These are phyloP conservation scores for Gomphus sp. DNA, from an alignment of 1,284 basidiomycete species.

Conservation along the genomic window DNA sequence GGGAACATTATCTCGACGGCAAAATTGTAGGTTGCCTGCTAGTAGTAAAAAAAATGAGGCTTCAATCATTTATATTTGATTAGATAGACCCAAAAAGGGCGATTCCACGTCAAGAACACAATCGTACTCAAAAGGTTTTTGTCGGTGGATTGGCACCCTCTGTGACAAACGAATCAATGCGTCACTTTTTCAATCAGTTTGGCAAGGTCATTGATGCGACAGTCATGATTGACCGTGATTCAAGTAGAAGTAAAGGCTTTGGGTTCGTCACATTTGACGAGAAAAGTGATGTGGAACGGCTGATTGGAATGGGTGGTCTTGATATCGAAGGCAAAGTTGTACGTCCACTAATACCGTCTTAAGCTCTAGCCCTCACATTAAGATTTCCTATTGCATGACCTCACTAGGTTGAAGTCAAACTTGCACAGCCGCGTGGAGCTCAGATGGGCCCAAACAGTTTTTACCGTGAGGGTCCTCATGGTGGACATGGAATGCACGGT, in stretches of 20 bases:
- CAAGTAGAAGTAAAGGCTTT: slow-evolving; percentile 92
- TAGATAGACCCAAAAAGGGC: slow-evolving; percentile 99
- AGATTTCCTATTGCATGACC: neutral
- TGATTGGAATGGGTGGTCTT: slow-evolving; percentile 77
- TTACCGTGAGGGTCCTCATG: slow-evolving; percentile 21
- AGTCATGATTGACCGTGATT: slow-evolving; percentile 98
- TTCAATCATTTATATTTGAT: slow-evolving; percentile 5
- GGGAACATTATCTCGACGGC: slow-evolving; percentile 86
- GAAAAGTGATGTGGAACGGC: slow-evolving; percentile 77
- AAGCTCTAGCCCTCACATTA: neutral
- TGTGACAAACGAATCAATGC: slow-evolving; percentile 91
- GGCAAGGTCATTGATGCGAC: slow-evolving; percentile 95
- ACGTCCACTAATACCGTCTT: slow-evolving; percentile 20
- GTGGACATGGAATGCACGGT: slow-evolving; percentile 17
- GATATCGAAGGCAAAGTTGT: slow-evolving; percentile 91
- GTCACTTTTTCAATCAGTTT: slow-evolving; percentile 83
- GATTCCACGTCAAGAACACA: slow-evolving; percentile 91
- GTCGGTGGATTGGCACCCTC: slow-evolving; percentile 89
- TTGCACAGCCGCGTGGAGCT: slow-evolving; percentile 70
- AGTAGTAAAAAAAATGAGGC: slow-evolving; percentile 7
- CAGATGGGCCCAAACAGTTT: slow-evolving; percentile 14
- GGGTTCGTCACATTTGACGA: slow-evolving; percentile 93
- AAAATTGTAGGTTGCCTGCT: slow-evolving; percentile 64
- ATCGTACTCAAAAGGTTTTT: slow-evolving; percentile 88
- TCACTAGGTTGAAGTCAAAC: slow-evolving; percentile 85